Percentiles rank a stretch among this genome's conserved stretches.
These are phyloP conservation scores for Aureoboletus auriporus DNA, from an alignment of 768 basidiomycete species.

Conservation along the genomic window DNA sequence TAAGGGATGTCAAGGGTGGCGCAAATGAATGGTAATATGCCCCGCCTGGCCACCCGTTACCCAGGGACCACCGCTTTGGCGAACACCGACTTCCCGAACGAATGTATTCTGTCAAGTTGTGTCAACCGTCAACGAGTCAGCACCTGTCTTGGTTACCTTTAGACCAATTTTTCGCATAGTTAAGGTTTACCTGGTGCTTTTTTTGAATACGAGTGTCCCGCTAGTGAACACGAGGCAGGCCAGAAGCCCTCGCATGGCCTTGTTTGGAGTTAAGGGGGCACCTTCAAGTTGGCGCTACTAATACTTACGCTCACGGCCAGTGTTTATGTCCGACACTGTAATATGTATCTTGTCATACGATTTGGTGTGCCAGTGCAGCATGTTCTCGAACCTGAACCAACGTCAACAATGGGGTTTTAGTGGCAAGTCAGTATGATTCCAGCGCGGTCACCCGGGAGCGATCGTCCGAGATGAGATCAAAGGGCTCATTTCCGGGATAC, in stretches of 20 bases:
- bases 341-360: background rate
- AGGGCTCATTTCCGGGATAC: too few relatives aligned
- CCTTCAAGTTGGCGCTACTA: background rate
- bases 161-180: constrained; percentile 1
- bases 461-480: constrained; percentile 5
- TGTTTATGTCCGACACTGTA: background rate
- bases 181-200: constrained; percentile 15
- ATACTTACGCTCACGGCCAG: too few relatives aligned
- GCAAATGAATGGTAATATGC: constrained; percentile 3
- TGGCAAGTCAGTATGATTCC: background rate
- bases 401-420: too few relatives aligned
- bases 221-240: constrained; percentile 25
- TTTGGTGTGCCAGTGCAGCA: too few relatives aligned
- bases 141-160: constrained; percentile 17
- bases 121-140: background rate
- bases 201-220: background rate
- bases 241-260: constrained; percentile 22
- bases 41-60: constrained; percentile 24
- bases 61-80: constrained; percentile 19
- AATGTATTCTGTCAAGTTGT: too few relatives aligned
- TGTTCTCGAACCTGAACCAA: too few relatives aligned
- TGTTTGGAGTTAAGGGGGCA: constrained; percentile 22
- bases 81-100: constrained; percentile 11
- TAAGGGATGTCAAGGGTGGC: constrained; percentile 10
- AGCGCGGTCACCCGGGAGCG: background rate